These are phyloP conservation scores for Beta vulgaris DNA, from an alignment of 148 eudicot genomes.

Conservation along the genomic window DNA sequence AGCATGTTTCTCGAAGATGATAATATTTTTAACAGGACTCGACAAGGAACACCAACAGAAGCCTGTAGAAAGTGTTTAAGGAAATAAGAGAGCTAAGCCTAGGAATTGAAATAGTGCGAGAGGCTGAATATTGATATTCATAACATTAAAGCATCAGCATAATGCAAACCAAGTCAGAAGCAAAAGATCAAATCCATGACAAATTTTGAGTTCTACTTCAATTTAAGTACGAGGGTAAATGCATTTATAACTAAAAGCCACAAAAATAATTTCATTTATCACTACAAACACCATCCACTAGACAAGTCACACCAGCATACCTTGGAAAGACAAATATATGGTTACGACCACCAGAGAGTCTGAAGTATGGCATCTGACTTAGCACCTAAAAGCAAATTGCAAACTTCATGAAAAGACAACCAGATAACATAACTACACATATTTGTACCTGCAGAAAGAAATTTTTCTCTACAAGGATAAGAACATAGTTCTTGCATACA, in stretches of 20 bases:
- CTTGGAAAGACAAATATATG: constrained; percentile 96
- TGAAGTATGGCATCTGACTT: constrained; percentile 96
- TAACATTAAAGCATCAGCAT: neutral
- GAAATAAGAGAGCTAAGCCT: neutral
- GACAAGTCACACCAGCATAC: constrained; percentile 32
- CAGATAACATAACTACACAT: constrained; percentile 2
- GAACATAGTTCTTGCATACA: neutral
- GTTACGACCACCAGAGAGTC: constrained; percentile 90
- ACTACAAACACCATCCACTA: neutral
- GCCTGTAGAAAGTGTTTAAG: neutral
- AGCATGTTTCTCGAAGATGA: neutral
- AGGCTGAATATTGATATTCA: neutral
- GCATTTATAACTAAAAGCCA: neutral
- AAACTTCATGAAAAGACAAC: constrained; percentile 23
- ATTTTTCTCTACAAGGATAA: neutral
- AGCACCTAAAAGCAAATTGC: constrained; percentile 66
- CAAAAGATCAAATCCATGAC: neutral
- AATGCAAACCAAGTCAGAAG: constrained; percentile 2
- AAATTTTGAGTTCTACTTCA: too few species aligned
- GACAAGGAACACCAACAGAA: neutral
- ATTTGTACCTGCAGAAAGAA: constrained; percentile 11
- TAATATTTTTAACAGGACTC: neutral
- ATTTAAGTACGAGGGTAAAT: neutral
- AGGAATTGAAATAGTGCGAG: neutral
- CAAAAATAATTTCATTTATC: neutral